Percentiles rank a stretch among this genome's conserved stretches.
Evolutionary conservation across 208 protist genomes (phyloP).

Genomic region (Crithidia expoeki): DNA sequence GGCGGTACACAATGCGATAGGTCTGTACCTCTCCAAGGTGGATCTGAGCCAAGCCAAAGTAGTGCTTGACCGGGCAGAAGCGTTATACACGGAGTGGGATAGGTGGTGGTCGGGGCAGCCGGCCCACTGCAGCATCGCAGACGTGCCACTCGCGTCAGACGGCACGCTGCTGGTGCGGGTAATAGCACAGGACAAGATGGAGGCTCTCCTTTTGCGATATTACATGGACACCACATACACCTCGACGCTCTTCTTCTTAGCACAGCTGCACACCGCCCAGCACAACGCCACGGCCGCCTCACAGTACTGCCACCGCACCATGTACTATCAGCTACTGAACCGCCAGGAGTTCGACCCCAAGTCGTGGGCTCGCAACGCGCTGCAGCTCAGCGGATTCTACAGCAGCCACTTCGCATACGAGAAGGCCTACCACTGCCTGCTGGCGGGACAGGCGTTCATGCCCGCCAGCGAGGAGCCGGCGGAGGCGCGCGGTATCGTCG

Average conservation of each 20-base stretch:
- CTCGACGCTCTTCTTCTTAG: constrained; percentile 86
- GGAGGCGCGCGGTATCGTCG: constrained; percentile 64
- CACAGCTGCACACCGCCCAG: constrained; percentile 72
- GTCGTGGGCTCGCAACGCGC: constrained; percentile 85
- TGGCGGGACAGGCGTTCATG: constrained; percentile 82
- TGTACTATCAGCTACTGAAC: constrained; percentile 82
- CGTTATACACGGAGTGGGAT: constrained; percentile 65
- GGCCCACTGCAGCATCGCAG: constrained; percentile 36
- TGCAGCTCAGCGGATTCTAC: constrained; percentile 88
- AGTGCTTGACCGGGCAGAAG: constrained; percentile 67
- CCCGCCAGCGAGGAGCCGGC: constrained; percentile 50
- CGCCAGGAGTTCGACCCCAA: constrained; percentile 78
- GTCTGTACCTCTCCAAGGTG: constrained; percentile 66
- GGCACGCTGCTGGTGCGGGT: constrained; percentile 45
- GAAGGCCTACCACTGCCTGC: constrained; percentile 82
- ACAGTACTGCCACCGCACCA: constrained; percentile 85
- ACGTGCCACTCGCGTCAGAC: constrained; percentile 51
- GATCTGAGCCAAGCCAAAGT: constrained; percentile 45
- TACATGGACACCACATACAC: constrained; percentile 83
- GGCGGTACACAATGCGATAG: constrained; percentile 75
- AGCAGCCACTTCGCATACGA: constrained; percentile 67
- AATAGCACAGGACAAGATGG: constrained; percentile 9
- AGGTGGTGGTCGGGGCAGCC: constrained; percentile 42
- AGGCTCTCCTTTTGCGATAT: constrained; percentile 42
- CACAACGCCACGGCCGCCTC: constrained; percentile 55